Evolutionary conservation across 129 eudicot genomes (phyloP), one percentile per base, ranked within the genome.

Genomic region (Artemisia annua): DNA sequence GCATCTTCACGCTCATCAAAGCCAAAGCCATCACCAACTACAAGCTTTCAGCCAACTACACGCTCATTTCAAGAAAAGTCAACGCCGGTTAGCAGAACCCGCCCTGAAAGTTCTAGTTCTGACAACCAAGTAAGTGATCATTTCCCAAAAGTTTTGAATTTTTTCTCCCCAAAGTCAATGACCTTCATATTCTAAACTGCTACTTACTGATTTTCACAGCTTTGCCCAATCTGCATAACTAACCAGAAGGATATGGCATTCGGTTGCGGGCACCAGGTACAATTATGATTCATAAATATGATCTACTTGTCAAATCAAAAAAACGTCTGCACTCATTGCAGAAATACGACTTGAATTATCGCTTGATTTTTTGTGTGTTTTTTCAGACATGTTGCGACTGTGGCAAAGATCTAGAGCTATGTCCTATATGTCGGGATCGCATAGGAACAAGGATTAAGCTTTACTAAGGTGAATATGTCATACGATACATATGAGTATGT

Each of bases 241-340:
- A 74, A 89, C 59, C 87, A 85, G 0, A 89, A 82, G 78, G 79
- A 92, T 74, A 89, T 92, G 96, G 98, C 98, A 10, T 89, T 92
- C 46, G 95, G 92, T 63, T 93, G 98, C 62, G 98, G 98, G 44
- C 98, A 93, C 65, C 98, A 87, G 98, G 98, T 93, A 80, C 19
- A 50, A 30, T 12, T 20, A 5, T 64, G 22, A 39, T 19, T 7
- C 39, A 24, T 50, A 6, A 44, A 52, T 11, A 9, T 59, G 55
- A 39, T 39, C 5, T 43, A 43, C 12, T 55, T 9, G 35, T 53
- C 12, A 13, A 20, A 14, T 1, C 3, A 39, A 18, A 64, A 7
- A 57, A 57, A 57, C 9, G 22, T 54, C 7, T 32, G 43, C 7
- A 7, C 10, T 4, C 16, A 2, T 59, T 58, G 44, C 50, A 12